These are phyloP conservation scores for Calocybe gambosa DNA, from an alignment of 1,284 basidiomycete genomes.

Conservation along the genomic window DNA sequence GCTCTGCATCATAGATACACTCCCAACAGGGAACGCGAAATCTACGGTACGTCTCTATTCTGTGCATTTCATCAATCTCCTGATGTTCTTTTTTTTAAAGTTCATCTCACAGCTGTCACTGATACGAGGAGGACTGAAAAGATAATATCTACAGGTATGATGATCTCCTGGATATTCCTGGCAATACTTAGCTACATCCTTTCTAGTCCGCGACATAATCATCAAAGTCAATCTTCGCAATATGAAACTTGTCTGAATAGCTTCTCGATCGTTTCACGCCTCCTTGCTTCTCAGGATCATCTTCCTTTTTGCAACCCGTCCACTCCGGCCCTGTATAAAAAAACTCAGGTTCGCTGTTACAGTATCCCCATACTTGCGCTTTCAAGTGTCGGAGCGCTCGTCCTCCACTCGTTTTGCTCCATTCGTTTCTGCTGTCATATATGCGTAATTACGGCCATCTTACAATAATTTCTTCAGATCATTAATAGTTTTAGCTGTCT, in stretches of 20 bases:
- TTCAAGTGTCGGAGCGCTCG: background rate
- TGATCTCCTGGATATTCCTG: background rate
- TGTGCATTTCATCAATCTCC: conserved; percentile 2
- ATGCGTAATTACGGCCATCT: background rate
- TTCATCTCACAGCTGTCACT: conserved; percentile 75
- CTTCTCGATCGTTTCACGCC: background rate
- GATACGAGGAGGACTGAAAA: conserved; percentile 54
- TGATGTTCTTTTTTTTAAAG: conserved; percentile 27
- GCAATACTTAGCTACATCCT: conserved; percentile 1
- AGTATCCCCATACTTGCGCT: background rate
- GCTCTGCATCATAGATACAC: conserved; percentile 60
- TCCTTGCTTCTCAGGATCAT: background rate
- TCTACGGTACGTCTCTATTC: conserved; percentile 44
- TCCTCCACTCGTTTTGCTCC: background rate
- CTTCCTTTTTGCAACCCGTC: background rate
- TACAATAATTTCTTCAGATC: background rate
- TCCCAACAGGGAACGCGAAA: conserved; percentile 62
- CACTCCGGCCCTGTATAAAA: background rate
- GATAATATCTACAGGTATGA: conserved; percentile 50
- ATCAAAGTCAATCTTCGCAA: conserved; percentile 51
- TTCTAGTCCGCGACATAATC: conserved; percentile 54
- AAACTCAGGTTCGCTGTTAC: background rate
- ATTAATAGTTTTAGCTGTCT: background rate
- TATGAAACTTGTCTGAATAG: conserved; percentile 45
- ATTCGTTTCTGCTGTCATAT: background rate